Evolutionary conservation across 768 basidiomycete species (phyloP), one percentile per base, ranked within the genome.

Genomic region (Lyophyllum atratum): DNA sequence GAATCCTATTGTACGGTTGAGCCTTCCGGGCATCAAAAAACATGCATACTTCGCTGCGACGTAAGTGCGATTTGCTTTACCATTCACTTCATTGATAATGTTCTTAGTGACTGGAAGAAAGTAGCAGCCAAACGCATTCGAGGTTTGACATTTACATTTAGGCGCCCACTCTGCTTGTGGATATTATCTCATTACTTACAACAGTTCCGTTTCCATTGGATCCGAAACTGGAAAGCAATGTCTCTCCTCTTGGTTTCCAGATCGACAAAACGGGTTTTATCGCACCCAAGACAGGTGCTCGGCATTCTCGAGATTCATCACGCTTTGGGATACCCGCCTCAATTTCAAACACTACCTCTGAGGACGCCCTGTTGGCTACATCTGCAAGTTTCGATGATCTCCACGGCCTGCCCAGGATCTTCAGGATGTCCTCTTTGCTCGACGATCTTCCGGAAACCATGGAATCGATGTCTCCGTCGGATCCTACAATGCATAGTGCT

Each of bases 21-120:
- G 68, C 52, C 74, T 79, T 43, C 58, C 70, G 17, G 66, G 71
- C 14, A 74, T 85, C 44, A 80, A 73, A 63, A 65, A 62, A 11
- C 84, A 87, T 65, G 54, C 65, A 14, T 85, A 82, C 64, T 85
- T 87, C 60, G 60, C 68, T 8, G 64, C 68, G 3, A 70, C 79
- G 85, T 85, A 65, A 50, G 84, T 72, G 6, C 6, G 31, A 17
- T 44, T 21, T 43, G 45, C 24, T 42, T 50, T 17, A 15, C 17
- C 64, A 19, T 29, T 48, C n/a, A 5, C 59, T 2, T 56, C 52
- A 34, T 29, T 56, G 49, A 59, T 53, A 59, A 26, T 12, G 17
- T 14, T 37, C 52, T 22, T 54, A 81, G 80, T 49, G 71, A 79
- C 45, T 82, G 80, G 80, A 61, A 69, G 17, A 64, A 66, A 50